phyloP scores from a whole-genome alignment of 2,329 filamentous ascomycete species.

The Tolypocladium ophioglossoides region DNA sequence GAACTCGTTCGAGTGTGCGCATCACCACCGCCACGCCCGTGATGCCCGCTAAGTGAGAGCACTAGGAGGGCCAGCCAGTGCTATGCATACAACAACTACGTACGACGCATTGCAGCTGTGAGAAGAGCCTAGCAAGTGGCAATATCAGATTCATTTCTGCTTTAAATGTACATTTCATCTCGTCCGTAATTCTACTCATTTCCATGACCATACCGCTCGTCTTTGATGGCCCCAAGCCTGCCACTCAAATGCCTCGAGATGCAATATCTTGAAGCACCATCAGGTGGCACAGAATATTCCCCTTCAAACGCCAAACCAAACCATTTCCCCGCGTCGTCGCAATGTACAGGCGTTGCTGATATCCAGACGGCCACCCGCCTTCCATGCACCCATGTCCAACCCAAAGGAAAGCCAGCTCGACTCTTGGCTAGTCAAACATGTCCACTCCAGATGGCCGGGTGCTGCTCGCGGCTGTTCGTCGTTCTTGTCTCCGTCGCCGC shows the following conservation, averaged over 20 bases:
- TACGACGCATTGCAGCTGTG: too few species aligned
- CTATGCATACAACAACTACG: too few species aligned
- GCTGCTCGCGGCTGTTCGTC: conserved; percentile 32
- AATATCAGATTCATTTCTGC: not conserved
- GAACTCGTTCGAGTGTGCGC: not conserved
- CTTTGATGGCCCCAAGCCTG: not conserved
- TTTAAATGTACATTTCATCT: not conserved
- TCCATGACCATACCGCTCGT: not conserved
- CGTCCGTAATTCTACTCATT: not conserved
- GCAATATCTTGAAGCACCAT: not conserved
- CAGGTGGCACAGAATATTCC: not conserved
- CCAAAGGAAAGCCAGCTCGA: not conserved
- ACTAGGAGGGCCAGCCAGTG: too few species aligned
- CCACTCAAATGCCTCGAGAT: not conserved
- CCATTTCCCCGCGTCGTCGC: not conserved
- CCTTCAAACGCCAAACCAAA: not conserved
- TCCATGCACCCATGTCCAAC: not conserved
- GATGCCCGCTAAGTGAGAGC: not conserved
- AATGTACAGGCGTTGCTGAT: not conserved
- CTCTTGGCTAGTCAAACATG: conserved; percentile 24
- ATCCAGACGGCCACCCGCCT: not conserved
- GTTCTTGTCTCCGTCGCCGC: conserved; percentile 44
- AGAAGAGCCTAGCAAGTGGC: too few species aligned
- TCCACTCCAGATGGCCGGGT: conserved; percentile 21
- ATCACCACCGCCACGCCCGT: not conserved